Base-by-base conservation (phyloP, 768 basidiomycete genomes). In the Psilocybe tampanensis region DNA sequence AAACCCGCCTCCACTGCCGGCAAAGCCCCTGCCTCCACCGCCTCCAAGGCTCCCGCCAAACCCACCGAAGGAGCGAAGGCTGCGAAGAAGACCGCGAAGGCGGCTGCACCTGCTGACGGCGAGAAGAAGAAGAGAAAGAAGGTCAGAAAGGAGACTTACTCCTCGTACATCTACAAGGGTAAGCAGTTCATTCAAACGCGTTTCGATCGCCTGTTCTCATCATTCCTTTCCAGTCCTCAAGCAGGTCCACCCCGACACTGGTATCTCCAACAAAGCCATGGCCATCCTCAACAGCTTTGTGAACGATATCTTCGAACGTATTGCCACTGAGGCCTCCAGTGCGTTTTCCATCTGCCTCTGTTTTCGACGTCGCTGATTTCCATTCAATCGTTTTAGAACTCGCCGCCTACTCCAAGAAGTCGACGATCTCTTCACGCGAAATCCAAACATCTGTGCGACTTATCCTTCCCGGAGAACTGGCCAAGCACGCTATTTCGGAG, bases 191-290 rank as follows among this genome's bases (percentile, higher is more conserved):
- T 22, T 50, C 8, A 2, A 21, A 24, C 56, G 52, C 45, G 45
- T 59, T 33, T 12, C 13, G 12, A 23, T 2, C 15, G 12, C 18
- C 2, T 47, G 36, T 33, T 32, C 21, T 24, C 18, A 52, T 43
- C n/a, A 51, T 22, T 29, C 19, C 17, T 18, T 29, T 62, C 56
- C 65, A 94, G 94, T 95, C 66, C 85, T 96, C 60, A 94, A 93
- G 77, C 94, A 98, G 79, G 95, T 98, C 58, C 96, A 98, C 80
- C 94, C 95, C 50, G 96, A 98, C 70, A 98, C 94, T 49, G 96
- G 95, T 88, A 98, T 98, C 79, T 95, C 95, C 54, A 98, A 97
- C 87, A 96, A 96, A 82, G 94, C 94, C 19, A 95, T 96, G 93
- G 90, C 94, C 59, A 95, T 97, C 70, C 76, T 97, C 55, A 96